phyloP scores from a whole-genome alignment of 371 early-diverging fungal species.

The Lichtheimia hyalospora region DNA sequence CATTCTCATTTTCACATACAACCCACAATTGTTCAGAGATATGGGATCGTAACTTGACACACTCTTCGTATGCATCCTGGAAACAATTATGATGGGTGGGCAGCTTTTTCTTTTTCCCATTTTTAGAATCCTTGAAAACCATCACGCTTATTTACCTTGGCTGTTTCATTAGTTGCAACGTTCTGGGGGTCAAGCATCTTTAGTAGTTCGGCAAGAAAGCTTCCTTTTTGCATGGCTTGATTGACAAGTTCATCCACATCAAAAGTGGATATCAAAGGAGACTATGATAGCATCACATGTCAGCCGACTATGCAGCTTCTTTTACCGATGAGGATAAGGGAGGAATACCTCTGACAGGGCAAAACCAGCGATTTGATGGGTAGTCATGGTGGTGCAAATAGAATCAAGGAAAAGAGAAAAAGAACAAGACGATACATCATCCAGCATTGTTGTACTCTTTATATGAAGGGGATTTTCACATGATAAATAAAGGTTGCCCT shows the following conservation, averaged over 20 bases:
- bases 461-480: slow-evolving; percentile 8
- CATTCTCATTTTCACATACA: slow-evolving; percentile 31
- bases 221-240: slow-evolving; percentile 26
- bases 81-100: background rate
- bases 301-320: background rate
- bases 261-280: slow-evolving; percentile 5
- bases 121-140: too few species aligned
- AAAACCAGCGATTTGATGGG: slow-evolving; percentile 19
- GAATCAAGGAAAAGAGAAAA: background rate
- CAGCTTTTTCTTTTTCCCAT: too few species aligned
- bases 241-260: slow-evolving; percentile 32
- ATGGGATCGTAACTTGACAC: slow-evolving; percentile 33
- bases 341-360: slow-evolving; percentile 8
- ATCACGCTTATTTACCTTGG: slow-evolving; percentile 20
- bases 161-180: slow-evolving; percentile 36
- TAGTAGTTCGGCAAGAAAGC: slow-evolving; percentile 32
- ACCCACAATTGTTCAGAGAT: slow-evolving; percentile 48
- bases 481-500: slow-evolving; percentile 4
- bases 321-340: background rate
- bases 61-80: slow-evolving; percentile 43
- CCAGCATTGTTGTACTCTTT: too few species aligned
- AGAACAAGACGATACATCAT: too few species aligned
- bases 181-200: slow-evolving; percentile 35
- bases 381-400: slow-evolving; percentile 10
- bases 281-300: background rate